Percentiles rank a stretch among this genome's conserved stretches.
phyloP scores from a whole-genome alignment of 2,329 filamentous ascomycete genomes.

The Aspergillus sp. region DNA sequence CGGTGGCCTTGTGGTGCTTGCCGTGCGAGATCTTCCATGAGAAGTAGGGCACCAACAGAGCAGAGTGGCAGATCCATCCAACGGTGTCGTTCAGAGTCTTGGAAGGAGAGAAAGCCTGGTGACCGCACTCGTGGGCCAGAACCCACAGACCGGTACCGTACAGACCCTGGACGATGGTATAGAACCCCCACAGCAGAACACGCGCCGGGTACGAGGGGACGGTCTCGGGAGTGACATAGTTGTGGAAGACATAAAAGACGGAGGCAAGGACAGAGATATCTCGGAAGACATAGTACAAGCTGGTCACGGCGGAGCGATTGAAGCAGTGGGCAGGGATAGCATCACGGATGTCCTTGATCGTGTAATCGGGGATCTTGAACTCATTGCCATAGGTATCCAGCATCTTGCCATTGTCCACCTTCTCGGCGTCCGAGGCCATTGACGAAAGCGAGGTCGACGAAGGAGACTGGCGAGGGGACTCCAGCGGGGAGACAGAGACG shows the following conservation, averaged over 20 bases:
- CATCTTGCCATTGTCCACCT: constrained; percentile 60
- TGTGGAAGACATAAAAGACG: constrained; percentile 87
- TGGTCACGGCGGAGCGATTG: constrained; percentile 74
- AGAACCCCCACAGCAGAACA: constrained; percentile 63
- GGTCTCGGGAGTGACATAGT: constrained; percentile 80
- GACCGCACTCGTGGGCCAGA: constrained; percentile 94
- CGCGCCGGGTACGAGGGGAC: constrained; percentile 70
- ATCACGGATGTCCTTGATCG: constrained; percentile 95
- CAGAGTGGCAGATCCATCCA: constrained; percentile 87
- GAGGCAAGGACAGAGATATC: constrained; percentile 70
- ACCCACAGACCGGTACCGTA: constrained; percentile 96
- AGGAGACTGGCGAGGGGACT: constrained; percentile 62
- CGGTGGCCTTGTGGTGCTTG: constrained; percentile 99
- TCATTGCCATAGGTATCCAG: constrained; percentile 92
- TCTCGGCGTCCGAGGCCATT: constrained; percentile 67
- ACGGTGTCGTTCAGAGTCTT: constrained; percentile 87
- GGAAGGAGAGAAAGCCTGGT: constrained; percentile 94
- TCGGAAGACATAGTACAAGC: constrained; percentile 79
- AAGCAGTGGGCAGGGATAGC: constrained; percentile 98
- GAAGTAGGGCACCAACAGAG: constrained; percentile 92
- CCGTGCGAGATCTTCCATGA: constrained; percentile 99
- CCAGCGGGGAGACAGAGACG: constrained; percentile 54
- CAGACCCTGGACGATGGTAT: constrained; percentile 83
- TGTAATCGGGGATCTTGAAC: constrained; percentile 91
- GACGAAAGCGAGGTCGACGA: constrained; percentile 94